phyloP scores from a whole-genome alignment of 2,329 filamentous ascomycete genomes.

The Claviceps citrina region DNA sequence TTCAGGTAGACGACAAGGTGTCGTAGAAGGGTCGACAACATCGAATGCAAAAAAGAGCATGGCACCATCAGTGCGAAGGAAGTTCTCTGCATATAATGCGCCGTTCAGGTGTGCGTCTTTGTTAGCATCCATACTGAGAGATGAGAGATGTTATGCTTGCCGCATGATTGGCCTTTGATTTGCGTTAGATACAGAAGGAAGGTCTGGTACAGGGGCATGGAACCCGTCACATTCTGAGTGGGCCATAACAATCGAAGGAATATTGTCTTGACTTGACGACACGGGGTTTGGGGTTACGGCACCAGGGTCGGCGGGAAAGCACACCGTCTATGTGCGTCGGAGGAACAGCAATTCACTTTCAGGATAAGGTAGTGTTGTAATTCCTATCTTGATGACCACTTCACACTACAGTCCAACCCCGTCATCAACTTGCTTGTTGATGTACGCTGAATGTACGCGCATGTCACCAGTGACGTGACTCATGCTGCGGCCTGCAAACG shows the following conservation, averaged over 20 bases:
- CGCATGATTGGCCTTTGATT: background rate
- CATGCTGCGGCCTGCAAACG: no score
- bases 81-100: background rate
- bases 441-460: no score
- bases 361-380: constrained; percentile 7
- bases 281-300: constrained; percentile 9
- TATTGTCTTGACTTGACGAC: constrained; percentile 5
- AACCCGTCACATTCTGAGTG: background rate
- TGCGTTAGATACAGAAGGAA: background rate
- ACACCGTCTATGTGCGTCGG: constrained; percentile 1
- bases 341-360: constrained; percentile 1
- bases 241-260: constrained; percentile 1
- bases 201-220: background rate
- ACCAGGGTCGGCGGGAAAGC: constrained; percentile 2
- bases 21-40: background rate
- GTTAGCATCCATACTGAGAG: background rate
- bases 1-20: constrained; percentile 2
- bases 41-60: background rate
- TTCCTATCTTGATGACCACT: no score
- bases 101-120: background rate
- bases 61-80: background rate
- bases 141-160: background rate
- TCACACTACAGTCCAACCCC: no score
- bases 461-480: no score
- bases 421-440: no score